A percentile compares a stretch with the other conserved stretches of the same genome.
These are phyloP conservation scores for Arthrobotrys conoides DNA, from an alignment of 2,329 filamentous ascomycete species.

Conservation along the genomic window DNA sequence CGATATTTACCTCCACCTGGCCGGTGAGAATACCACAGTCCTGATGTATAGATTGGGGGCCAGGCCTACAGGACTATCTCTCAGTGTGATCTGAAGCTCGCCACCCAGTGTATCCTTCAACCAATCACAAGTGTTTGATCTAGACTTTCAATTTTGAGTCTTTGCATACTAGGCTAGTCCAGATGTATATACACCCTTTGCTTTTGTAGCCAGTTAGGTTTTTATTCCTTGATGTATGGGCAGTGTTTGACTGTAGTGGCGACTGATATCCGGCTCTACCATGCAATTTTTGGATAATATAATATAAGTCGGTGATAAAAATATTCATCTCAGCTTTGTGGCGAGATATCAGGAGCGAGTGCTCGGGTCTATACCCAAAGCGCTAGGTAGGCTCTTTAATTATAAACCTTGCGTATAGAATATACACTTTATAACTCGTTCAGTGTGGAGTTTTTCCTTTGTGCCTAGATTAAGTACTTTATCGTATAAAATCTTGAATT, in stretches of 20 bases:
- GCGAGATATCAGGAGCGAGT: no score
- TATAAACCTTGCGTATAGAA: no score
- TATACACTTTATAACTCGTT: no score
- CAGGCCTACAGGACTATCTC: neutral
- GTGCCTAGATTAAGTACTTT: no score
- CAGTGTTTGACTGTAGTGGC: conserved; percentile 21
- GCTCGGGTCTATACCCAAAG: no score
- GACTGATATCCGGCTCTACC: conserved; percentile 7
- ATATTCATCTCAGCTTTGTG: no score
- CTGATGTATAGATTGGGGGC: neutral
- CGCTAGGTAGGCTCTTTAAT: no score
- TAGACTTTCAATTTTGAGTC: conserved; percentile 58
- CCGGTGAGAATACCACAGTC: conserved; percentile 2
- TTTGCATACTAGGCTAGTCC: conserved; percentile 65
- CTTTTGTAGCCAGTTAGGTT: conserved; percentile 46
- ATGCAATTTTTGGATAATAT: conserved; percentile 62
- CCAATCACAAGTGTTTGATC: conserved; percentile 51
- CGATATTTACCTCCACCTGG: neutral
- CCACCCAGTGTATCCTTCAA: neutral
- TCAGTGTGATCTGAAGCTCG: neutral
- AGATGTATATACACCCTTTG: conserved; percentile 64
- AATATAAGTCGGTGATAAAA: no score
- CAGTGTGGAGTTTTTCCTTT: no score
- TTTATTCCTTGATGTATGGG: conserved; percentile 44
- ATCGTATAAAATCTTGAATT: no score